phyloP scores from a whole-genome alignment of 345 rosid genomes.

The Salix dunnii region DNA sequence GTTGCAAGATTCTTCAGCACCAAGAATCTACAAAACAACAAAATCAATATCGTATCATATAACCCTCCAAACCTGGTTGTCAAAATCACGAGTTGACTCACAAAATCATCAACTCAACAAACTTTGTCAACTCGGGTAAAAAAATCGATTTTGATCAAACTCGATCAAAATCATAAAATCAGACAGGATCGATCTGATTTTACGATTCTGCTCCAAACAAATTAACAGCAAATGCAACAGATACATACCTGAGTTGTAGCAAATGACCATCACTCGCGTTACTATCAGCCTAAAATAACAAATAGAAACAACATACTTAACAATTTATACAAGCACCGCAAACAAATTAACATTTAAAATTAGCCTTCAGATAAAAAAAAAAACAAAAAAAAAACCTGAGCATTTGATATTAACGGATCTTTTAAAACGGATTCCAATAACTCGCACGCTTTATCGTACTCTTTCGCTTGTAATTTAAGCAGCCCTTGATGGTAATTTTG shows the following conservation, averaged over 20 bases:
- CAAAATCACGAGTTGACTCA: too few relatives aligned
- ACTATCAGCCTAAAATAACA: conserved; percentile 52
- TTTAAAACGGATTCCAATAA: conserved; percentile 73
- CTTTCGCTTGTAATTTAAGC: conserved; percentile 81
- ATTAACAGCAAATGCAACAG: conserved; percentile 3
- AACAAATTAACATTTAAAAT: background rate
- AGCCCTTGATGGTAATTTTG: conserved; percentile 92
- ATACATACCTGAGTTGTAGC: conserved; percentile 75
- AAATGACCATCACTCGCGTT: conserved; percentile 69
- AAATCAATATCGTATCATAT: background rate
- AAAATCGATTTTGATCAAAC: too few relatives aligned
- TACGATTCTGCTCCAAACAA: background rate
- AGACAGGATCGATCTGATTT: too few relatives aligned
- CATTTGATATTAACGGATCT: conserved; percentile 71
- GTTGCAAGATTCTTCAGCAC: conserved; percentile 87
- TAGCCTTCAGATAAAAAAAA: background rate
- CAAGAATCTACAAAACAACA: conserved; percentile 60
- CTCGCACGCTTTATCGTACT: conserved; percentile 70
- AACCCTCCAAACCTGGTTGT: background rate
- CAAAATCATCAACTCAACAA: too few relatives aligned
- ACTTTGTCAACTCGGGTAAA: too few relatives aligned
- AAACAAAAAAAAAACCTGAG: conserved; percentile 42
- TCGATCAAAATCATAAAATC: too few relatives aligned
- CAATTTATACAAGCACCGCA: background rate
- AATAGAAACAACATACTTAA: background rate